Conservation (phyloP, 73 alveolate genomes). For the Uronychia setigera region DNA sequence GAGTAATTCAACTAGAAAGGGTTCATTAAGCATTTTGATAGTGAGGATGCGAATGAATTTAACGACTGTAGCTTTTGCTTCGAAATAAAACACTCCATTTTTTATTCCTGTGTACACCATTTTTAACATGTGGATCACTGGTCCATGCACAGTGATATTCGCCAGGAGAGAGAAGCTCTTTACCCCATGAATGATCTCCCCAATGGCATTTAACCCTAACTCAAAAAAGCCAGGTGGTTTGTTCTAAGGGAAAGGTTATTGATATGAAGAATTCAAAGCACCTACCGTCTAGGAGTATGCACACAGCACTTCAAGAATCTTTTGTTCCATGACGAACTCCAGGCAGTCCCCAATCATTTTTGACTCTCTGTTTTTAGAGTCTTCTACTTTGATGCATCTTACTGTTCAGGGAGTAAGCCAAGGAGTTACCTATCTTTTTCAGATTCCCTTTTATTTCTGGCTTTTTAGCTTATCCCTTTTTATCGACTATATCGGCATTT, state of each 20-base stretch:
- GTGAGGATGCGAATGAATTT: neutral
- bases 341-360: slow-evolving; percentile 51
- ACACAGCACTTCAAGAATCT: slow-evolving; percentile 36
- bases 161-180: neutral
- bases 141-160: neutral
- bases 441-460: slow-evolving; percentile 16
- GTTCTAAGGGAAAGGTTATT: neutral
- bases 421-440: slow-evolving; percentile 19
- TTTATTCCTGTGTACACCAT: neutral
- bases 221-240: neutral
- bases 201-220: neutral
- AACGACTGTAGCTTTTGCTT: neutral
- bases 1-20: neutral
- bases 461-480: neutral
- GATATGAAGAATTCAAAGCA: neutral
- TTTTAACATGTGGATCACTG: neutral
- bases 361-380: slow-evolving; percentile 16
- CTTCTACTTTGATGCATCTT: slow-evolving; percentile 18
- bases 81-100: neutral
- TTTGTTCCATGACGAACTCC: slow-evolving; percentile 24
- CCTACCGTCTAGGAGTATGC: slow-evolving; percentile 15
- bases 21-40: neutral
- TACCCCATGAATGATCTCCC: neutral
- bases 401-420: neutral
- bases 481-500: slow-evolving; percentile 3